phyloP scores from a whole-genome alignment of 805 yeast species.

The Lachancea dasiensis region DNA sequence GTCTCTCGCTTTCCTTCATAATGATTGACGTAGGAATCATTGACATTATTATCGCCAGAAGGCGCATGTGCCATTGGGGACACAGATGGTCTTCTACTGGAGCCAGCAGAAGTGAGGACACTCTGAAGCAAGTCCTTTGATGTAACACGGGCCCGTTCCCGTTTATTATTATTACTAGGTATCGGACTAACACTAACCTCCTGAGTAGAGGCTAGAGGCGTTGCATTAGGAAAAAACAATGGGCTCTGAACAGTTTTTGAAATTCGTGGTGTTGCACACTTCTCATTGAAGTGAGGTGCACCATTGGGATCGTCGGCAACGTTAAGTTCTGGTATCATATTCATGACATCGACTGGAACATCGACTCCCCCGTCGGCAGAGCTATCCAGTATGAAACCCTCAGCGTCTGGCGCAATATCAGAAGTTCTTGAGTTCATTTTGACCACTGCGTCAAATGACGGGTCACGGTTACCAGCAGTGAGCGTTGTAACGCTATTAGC shows the following conservation, averaged over 20 bases:
- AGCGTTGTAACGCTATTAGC: constrained; percentile 13
- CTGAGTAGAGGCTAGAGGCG: constrained; percentile 16
- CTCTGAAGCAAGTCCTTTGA: constrained; percentile 17
- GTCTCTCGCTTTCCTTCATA: constrained; percentile 9
- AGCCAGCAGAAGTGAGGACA: constrained; percentile 14
- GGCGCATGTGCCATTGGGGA: background rate
- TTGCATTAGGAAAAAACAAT: constrained; percentile 7
- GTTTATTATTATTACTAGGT: constrained; percentile 8
- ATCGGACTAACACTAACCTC: constrained; percentile 14
- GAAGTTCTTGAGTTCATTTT: background rate
- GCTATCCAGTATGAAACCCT: constrained; percentile 6
- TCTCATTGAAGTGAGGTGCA: background rate
- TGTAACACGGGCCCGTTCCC: constrained; percentile 13
- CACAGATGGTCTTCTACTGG: constrained; percentile 14
- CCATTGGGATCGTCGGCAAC: background rate
- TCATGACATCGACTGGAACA: constrained; percentile 11
- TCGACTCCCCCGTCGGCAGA: constrained; percentile 6
- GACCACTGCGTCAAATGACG: background rate
- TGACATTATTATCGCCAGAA: background rate
- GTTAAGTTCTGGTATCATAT: constrained; percentile 11
- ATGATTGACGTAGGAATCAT: constrained; percentile 10
- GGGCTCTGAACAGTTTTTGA: constrained; percentile 6
- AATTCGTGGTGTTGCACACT: background rate
- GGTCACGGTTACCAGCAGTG: constrained; percentile 3
- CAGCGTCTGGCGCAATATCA: constrained; percentile 7